Evolutionary conservation across 768 basidiomycete species (phyloP).

Genomic region (Boletus eberwhitei): DNA sequence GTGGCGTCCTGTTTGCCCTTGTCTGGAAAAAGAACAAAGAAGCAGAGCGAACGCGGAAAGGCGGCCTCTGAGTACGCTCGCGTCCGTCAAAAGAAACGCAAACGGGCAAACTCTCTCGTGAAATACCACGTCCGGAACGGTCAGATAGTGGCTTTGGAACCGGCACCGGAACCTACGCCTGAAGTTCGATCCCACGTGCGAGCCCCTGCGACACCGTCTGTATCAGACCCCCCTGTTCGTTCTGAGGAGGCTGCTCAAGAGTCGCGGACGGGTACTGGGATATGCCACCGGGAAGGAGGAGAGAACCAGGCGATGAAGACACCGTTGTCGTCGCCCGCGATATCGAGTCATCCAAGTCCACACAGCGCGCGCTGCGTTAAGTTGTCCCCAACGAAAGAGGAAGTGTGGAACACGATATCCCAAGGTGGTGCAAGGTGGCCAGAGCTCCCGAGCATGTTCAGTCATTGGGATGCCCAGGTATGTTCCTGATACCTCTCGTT

Average conservation of each 20-base stretch:
- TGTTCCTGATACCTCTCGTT: neutral
- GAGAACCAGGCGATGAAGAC: neutral
- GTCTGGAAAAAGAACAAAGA: constrained; percentile 3
- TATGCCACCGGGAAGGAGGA: neutral
- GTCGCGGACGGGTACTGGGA: neutral
- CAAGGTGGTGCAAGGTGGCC: constrained; percentile 12
- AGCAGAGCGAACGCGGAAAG: neutral
- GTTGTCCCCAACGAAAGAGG: neutral
- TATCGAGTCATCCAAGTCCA: neutral
- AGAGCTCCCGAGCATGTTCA: constrained; percentile 3
- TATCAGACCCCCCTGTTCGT: neutral
- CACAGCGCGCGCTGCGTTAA: neutral
- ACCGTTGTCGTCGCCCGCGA: neutral
- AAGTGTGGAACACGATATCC: neutral
- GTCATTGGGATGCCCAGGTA: constrained; percentile 26
- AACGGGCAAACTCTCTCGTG: neutral
- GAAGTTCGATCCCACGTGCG: neutral
- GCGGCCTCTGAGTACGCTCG: neutral
- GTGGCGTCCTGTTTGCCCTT: neutral
- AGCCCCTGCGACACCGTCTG: neutral
- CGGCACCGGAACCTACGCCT: neutral
- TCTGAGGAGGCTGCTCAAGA: neutral
- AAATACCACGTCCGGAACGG: constrained; percentile 17
- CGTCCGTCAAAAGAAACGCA: neutral
- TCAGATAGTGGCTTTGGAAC: constrained; percentile 6